Base-by-base conservation (phyloP, 1,284 basidiomycete species). In the Ustilago vetiveriae region DNA sequence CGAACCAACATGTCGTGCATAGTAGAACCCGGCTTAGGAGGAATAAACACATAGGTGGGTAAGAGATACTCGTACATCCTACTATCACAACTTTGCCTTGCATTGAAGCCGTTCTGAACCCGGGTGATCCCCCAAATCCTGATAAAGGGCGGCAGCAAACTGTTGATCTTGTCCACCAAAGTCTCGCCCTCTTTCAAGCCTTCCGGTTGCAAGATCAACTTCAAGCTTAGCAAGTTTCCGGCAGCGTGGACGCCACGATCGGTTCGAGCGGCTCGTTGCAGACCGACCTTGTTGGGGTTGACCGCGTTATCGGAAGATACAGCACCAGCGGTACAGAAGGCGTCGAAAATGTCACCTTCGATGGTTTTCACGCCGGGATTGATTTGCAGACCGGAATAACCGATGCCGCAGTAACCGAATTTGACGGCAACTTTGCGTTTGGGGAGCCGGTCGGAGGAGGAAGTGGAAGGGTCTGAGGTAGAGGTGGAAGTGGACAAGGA, bases 231-330 rank as follows among this genome's bases (percentile, higher is more conserved):
- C 24, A 93, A 85, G 81, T 99, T 99, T 11, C 94, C 92, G 7
- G 94, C 94, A 6, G 96, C 96, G 80, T 98, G 94, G 6, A 99
- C 96, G 17, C 96, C 96, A 1, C 94, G 91, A 82, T 99, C 96
- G 0, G 96, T 99, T 3, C 96, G 86, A 6, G 96, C 96, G 3
- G 95, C 92, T 33, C 96, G 88, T 39, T 89, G 89, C 13, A 98
- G 87, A 43, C 87, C 88, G 48, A 94, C 92, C 85, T 98, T 98
- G 45, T 88, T 88, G 24, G 93, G 91, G 82, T 97, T 90, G 63
- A 91, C 88, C 0, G 94, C 89, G 78, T 99, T 99, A 79, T 97
- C 94, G 56, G 89, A 85, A 32, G 92, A 94, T 10, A 99, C 90
- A 4, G 92, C 94, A 7, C 94, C 95, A 6, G 90, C 90, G 71